Percentiles rank a stretch among this genome's conserved stretches.
Conservation (phyloP, 345 rosid species). For the Acer saccharum region DNA sequence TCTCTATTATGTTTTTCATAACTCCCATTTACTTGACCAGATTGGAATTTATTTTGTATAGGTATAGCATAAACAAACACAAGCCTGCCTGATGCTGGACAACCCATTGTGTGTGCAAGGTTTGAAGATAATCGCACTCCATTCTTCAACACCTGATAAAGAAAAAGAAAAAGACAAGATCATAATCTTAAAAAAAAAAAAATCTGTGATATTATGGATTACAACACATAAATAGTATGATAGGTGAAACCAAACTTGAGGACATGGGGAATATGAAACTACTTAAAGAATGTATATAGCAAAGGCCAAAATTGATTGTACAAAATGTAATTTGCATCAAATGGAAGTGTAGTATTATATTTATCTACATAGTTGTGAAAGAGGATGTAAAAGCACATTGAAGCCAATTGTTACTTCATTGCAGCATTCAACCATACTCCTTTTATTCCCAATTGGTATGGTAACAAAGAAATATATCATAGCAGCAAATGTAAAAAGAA, state of each 20-base stretch:
- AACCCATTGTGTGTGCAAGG: slow-evolving; percentile 71
- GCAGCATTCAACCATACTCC: too few species aligned
- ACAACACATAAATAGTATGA: background rate
- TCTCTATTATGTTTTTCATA: slow-evolving; percentile 18
- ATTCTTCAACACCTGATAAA: slow-evolving; percentile 55
- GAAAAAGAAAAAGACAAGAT: background rate
- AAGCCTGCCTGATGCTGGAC: slow-evolving; percentile 56
- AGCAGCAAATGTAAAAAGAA: background rate
- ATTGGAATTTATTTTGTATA: slow-evolving; percentile 35
- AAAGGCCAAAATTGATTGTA: background rate
- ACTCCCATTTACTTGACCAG: slow-evolving; percentile 30
- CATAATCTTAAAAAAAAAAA: background rate
- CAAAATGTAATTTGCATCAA: background rate
- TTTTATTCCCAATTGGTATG: too few species aligned
- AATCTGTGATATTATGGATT: background rate
- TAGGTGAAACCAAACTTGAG: background rate
- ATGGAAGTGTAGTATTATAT: too few species aligned
- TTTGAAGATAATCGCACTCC: slow-evolving; percentile 62
- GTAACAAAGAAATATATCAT: too few species aligned
- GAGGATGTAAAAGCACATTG: too few species aligned
- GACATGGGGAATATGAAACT: background rate
- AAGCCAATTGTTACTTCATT: too few species aligned
- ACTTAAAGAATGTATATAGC: background rate
- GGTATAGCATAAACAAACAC: slow-evolving; percentile 56
- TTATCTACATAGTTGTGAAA: too few species aligned